phyloP scores from a whole-genome alignment of 2,329 filamentous ascomycete species.

The Trichophyton benhamiae region DNA sequence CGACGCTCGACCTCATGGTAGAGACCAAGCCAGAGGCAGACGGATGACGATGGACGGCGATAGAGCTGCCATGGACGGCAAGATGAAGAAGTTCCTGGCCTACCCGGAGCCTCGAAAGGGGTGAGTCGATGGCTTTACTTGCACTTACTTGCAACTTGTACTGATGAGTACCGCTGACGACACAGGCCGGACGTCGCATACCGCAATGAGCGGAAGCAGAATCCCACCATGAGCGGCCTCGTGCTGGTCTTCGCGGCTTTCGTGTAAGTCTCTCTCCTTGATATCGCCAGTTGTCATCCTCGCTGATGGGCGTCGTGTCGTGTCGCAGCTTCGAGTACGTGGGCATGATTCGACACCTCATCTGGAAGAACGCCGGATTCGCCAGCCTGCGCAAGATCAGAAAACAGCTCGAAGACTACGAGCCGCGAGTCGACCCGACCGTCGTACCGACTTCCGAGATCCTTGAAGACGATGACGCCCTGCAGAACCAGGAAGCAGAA shows the following conservation, averaged over 20 bases:
- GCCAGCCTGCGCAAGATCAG: constrained; percentile 41
- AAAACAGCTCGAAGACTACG: constrained; percentile 41
- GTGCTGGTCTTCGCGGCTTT: constrained; percentile 45
- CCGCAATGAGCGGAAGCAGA: constrained; percentile 38
- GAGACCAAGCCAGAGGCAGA: not conserved
- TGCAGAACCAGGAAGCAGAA: constrained; percentile 11
- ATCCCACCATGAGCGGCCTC: constrained; percentile 52
- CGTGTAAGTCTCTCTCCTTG: constrained; percentile 34
- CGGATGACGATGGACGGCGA: not conserved
- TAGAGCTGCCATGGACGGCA: not conserved
- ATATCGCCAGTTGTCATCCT: too few relatives aligned
- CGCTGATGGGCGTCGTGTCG: not conserved
- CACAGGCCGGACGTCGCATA: constrained; percentile 20
- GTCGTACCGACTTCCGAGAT: constrained; percentile 36
- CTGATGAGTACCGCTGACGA: not conserved
- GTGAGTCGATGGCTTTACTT: not conserved
- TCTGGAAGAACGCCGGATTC: constrained; percentile 64
- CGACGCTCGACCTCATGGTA: not conserved
- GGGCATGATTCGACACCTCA: constrained; percentile 42
- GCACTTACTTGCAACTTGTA: not conserved
- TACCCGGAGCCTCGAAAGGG: constrained; percentile 8
- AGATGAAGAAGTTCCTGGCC: constrained; percentile 2
- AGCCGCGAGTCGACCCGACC: constrained; percentile 44
- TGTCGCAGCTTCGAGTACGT: constrained; percentile 39
- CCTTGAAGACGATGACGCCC: constrained; percentile 1